These are phyloP conservation scores for Ceratocystis albifundus DNA, from an alignment of 2,329 filamentous ascomycete genomes.

Conservation along the genomic window DNA sequence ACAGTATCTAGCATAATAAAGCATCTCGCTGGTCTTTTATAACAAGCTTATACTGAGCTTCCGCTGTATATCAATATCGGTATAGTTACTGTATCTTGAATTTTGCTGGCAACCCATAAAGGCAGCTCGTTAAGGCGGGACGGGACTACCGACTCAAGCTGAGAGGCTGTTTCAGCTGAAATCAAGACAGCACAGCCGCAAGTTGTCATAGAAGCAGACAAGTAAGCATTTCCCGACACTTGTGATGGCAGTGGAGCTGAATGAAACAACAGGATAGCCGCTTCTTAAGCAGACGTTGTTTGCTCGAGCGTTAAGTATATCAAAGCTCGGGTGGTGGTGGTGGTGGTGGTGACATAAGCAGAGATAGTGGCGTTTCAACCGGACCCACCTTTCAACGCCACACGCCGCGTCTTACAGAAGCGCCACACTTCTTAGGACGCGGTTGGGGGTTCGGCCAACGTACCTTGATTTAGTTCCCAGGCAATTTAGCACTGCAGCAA, in stretches of 20 bases:
- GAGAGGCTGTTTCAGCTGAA: no score
- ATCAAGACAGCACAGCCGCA: no score
- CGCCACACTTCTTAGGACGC: slow-evolving; percentile 11
- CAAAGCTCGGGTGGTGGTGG: background rate
- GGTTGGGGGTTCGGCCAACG: slow-evolving; percentile 10
- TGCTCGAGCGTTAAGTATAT: background rate
- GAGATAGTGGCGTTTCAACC: background rate
- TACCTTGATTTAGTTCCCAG: background rate
- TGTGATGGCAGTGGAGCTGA: background rate
- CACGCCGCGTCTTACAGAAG: slow-evolving; percentile 2
- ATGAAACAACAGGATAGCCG: background rate
- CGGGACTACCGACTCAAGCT: no score
- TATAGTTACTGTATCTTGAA: no score
- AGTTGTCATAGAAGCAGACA: no score
- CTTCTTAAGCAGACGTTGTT: background rate
- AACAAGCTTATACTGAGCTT: no score
- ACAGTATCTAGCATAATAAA: background rate
- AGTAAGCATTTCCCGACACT: no score
- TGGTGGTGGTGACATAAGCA: background rate
- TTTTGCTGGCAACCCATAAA: no score
- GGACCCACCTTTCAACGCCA: background rate
- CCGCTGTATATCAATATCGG: no score
- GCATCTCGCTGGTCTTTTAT: no score
- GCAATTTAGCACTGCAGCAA: slow-evolving; percentile 9
- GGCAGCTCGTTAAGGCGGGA: no score